Conservation (phyloP, 495 filamentous ascomycete species). For the Daldinia caldariorum region DNA sequence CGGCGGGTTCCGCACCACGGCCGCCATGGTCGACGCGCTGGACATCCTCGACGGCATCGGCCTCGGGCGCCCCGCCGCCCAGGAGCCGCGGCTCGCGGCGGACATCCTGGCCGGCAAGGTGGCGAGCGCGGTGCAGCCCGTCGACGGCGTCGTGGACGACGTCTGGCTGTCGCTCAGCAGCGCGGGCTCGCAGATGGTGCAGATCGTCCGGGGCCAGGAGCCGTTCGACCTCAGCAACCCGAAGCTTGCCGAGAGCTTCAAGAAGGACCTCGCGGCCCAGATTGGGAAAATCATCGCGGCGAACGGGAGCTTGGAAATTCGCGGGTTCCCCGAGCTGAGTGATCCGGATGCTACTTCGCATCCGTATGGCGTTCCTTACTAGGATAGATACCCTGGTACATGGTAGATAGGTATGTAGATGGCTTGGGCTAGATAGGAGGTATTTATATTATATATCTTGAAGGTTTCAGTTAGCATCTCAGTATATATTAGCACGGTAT, state of each 20-base stretch:
- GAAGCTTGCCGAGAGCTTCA: conserved; percentile 49
- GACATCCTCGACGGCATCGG: conserved; percentile 65
- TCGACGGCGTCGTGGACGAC: conserved; percentile 56
- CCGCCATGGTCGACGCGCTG: conserved; percentile 60
- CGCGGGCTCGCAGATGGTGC: conserved; percentile 61
- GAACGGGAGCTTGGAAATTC: conserved; percentile 31
- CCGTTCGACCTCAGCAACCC: conserved; percentile 61
- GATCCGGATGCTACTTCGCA: conserved; percentile 11
- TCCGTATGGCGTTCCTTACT: conserved; percentile 28
- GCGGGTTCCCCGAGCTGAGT: conserved; percentile 10
- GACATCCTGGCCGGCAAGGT: conserved; percentile 62
- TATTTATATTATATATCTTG: background rate
- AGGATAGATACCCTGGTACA: no score
- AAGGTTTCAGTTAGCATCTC: background rate
- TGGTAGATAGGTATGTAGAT: background rate
- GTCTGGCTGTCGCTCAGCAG: conserved; percentile 57
- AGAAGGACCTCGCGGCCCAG: conserved; percentile 35
- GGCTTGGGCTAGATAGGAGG: background rate
- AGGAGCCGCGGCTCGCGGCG: conserved; percentile 53
- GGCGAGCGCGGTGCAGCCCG: conserved; percentile 57
- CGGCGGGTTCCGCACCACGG: conserved; percentile 63
- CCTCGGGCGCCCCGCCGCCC: conserved; percentile 57
- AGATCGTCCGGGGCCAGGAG: conserved; percentile 61
- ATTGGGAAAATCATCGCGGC: conserved; percentile 34
- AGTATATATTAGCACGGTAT: background rate